phyloP scores from a whole-genome alignment of 257 asterid species.

The Linaria vulgaris region DNA sequence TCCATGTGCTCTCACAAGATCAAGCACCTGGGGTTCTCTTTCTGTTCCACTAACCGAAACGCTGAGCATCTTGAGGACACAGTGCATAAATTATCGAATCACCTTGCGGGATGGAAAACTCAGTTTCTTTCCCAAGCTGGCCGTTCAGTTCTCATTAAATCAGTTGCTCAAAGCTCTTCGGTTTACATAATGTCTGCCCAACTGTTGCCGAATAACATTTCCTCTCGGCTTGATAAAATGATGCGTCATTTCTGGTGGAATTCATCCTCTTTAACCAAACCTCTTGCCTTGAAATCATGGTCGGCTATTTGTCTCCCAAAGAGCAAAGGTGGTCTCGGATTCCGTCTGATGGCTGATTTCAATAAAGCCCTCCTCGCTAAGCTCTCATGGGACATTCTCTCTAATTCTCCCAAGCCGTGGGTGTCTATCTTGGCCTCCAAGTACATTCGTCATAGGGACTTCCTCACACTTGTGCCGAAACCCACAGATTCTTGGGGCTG shows the following conservation, averaged over 20 bases:
- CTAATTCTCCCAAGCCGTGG: background rate
- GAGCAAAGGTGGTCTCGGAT: background rate
- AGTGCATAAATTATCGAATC: background rate
- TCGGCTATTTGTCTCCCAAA: background rate
- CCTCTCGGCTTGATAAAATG: background rate
- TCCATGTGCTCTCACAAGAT: background rate
- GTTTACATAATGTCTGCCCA: background rate
- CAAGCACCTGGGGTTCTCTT: background rate
- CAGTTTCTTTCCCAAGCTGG: background rate
- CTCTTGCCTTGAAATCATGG: background rate
- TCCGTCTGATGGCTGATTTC: background rate
- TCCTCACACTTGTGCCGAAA: too few species aligned
- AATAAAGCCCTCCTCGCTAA: background rate
- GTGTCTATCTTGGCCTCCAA: too few species aligned
- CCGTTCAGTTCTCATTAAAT: background rate
- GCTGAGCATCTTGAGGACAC: background rate
- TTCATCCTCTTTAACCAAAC: background rate
- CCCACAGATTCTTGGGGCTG: too few species aligned
- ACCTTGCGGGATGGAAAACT: background rate
- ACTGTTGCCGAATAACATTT: background rate
- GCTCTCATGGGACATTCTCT: background rate
- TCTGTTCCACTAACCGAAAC: background rate
- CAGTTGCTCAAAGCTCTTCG: background rate
- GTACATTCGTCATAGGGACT: too few species aligned
- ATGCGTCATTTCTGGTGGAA: background rate